Evolutionary conservation across 1,284 basidiomycete species (phyloP), one percentile per base, ranked within the genome.

Genomic region (Microbotryum lychnidis-dioicae): DNA sequence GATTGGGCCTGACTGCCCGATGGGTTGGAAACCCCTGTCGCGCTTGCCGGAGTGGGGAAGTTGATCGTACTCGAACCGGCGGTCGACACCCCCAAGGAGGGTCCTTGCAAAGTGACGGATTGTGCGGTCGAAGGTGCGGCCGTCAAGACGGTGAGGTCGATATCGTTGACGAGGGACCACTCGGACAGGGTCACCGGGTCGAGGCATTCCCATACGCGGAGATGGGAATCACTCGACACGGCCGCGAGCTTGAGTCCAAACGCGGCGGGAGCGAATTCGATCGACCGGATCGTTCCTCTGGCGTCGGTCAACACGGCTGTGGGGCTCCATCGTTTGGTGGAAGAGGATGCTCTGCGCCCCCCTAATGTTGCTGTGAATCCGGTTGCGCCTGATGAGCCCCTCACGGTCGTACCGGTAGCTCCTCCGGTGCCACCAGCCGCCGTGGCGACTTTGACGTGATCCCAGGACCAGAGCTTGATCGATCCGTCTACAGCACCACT

Each of bases 201-300:
- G 14, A 92, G 79, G 71, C 89, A 93, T 71, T 94, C 90, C 75
- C 96, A 93, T 56, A 94, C 80, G 23, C 92, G 83, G 18, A 97
- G 79, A 66, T 84, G 80, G 66, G 87, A 87, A 77, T 97, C 92
- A 1, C 89, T 85, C 0, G 91, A 83, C 54, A 97, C 85, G 0
- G 87, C 84, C 1, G 90, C 90, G 69, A 96, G 75, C 71, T 91
- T 89, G 66, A 96, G 77, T 1, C 91, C 91, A 73, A 89, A 88
- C 62, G 87, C 82, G 58, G 87, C 84, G 0, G 90, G 89, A 6
- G 87, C 84, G 71, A 94, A 96, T 72, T 90, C 89, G 37, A 94
- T 83, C 4, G 80, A 80, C 58, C 91, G 80, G 23, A 94, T 84
- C 37, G 86, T 89, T 4, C 89, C 91, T 69, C 87, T 84, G 0